Conservation (phyloP, 805 yeast species). For the Lachancea sp. region DNA sequence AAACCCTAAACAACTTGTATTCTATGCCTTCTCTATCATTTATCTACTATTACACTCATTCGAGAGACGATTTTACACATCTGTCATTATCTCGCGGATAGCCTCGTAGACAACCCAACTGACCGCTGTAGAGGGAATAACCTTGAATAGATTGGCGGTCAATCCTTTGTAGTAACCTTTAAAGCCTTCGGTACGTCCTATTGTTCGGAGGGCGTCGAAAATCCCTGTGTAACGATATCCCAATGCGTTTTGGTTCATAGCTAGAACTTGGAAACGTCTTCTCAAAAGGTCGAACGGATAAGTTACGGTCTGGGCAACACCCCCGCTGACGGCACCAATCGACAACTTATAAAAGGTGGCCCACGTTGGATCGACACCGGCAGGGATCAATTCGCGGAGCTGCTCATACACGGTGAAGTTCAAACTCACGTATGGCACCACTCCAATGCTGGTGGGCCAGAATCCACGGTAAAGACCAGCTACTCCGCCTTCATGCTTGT, state of each 20-base stretch:
- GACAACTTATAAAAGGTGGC: slow-evolving; percentile 48
- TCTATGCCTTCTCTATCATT: not conserved
- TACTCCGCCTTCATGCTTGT: slow-evolving; percentile 74
- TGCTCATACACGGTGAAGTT: slow-evolving; percentile 88
- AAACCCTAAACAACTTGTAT: too few relatives aligned
- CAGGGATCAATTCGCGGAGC: slow-evolving; percentile 51
- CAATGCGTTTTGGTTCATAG: slow-evolving; percentile 62
- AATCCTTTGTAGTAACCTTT: slow-evolving; percentile 67
- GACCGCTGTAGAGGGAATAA: slow-evolving; percentile 92
- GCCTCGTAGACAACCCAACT: slow-evolving; percentile 85
- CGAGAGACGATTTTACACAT: not conserved
- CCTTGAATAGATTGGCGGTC: slow-evolving; percentile 78
- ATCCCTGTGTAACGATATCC: slow-evolving; percentile 82
- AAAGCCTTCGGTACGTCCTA: slow-evolving; percentile 67
- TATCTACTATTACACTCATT: not conserved
- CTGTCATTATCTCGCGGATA: slow-evolving; percentile 43
- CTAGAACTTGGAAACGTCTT: slow-evolving; percentile 84
- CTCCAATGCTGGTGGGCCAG: slow-evolving; percentile 87
- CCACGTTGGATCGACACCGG: slow-evolving; percentile 28
- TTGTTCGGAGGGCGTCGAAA: slow-evolving; percentile 62
- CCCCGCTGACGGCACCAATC: slow-evolving; percentile 84
- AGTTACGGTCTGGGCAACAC: slow-evolving; percentile 81
- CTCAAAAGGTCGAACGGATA: slow-evolving; percentile 89
- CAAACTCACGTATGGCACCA: slow-evolving; percentile 92
- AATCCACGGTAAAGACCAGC: slow-evolving; percentile 76